phyloP scores from a whole-genome alignment of 1,284 basidiomycete species.

The Mycosarcoma maydis region DNA sequence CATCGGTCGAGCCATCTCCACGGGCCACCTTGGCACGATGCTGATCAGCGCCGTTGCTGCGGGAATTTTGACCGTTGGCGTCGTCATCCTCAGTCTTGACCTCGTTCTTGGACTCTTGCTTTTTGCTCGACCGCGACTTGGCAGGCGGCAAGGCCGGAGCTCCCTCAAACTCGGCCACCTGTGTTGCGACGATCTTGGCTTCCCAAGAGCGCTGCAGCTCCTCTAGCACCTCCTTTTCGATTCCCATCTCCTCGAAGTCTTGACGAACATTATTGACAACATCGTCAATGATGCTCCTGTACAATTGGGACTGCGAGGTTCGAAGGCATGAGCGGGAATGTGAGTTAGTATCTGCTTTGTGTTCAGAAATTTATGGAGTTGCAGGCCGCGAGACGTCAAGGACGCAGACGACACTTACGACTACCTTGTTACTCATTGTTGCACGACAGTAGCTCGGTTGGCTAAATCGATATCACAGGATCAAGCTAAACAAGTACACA shows the following conservation, averaged over 20 bases:
- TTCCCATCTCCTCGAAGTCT: slow-evolving; percentile 97
- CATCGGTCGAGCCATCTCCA: slow-evolving; percentile 34
- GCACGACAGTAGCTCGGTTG: background rate
- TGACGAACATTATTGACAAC: slow-evolving; percentile 86
- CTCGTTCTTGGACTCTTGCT: slow-evolving; percentile 31
- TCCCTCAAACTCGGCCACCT: slow-evolving; percentile 90
- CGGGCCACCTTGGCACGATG: slow-evolving; percentile 43
- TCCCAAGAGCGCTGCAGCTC: slow-evolving; percentile 96
- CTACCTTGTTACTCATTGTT: slow-evolving; percentile 57
- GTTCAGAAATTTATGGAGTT: too few species aligned
- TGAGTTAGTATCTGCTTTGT: slow-evolving; percentile 3
- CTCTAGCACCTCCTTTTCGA: slow-evolving; percentile 87
- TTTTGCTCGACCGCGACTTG: slow-evolving; percentile 43
- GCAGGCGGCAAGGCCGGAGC: slow-evolving; percentile 64
- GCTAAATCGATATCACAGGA: too few species aligned
- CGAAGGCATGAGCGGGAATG: background rate
- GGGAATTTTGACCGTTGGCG: slow-evolving; percentile 8
- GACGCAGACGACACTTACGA: slow-evolving; percentile 35
- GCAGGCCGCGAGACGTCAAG: too few species aligned
- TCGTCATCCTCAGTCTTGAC: slow-evolving; percentile 34
- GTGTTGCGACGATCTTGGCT: slow-evolving; percentile 86
- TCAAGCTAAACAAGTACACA: background rate
- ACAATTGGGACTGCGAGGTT: slow-evolving; percentile 82
- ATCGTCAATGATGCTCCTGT: slow-evolving; percentile 95
- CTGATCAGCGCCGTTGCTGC: slow-evolving; percentile 23